Base-by-base conservation (phyloP, 768 basidiomycete species). In the Leccinellum albellum region DNA sequence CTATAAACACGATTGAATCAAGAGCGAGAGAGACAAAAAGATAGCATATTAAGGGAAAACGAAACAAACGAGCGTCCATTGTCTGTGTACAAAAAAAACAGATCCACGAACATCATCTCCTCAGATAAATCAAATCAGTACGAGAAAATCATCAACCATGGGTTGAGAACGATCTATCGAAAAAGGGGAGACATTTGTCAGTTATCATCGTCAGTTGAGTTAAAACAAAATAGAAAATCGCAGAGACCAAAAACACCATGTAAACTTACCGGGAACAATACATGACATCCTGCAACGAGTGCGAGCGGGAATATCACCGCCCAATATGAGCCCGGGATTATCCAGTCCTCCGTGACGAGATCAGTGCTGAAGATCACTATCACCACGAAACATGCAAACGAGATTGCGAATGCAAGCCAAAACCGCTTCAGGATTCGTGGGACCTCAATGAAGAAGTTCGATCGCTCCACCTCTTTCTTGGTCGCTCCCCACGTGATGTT, bases 371-470 rank as follows among this genome's bases (percentile, higher is more conserved):
- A 74, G 28, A 94, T 61, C 55, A 84, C 70, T 68, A 92, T 86
- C 45, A 70, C 76, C 9, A 73, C 78, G 58, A 87, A 76, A 12
- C 76, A 59, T 17, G 78, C 54, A 61, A 84, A 74, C 47, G 82
- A 85, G 21, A 89, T 54, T 20, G 81, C 56, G 59, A 91, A 78
- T 44, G 82, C 80, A 48, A 83, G 64, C 79, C 88, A 85, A 75
- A 91, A 95, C 4, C 91, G 86, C 61, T 84, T 84, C 66, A 87
- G 75, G 67, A 95, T 93, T 55, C 83, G 82, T 1, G 94, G 94
- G 13, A 94, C 84, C 68, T 96, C 93, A 51, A 88, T 82, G 81
- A 90, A 94, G 77, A 96, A 94, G 69, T 94, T 95, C 23, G 88
- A 90, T 31, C 83, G 80, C 69, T 94, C 88, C 37, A 95, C 91